Conservation (phyloP, 352 stramenopile genomes). For the Phytophthora multivora region DNA sequence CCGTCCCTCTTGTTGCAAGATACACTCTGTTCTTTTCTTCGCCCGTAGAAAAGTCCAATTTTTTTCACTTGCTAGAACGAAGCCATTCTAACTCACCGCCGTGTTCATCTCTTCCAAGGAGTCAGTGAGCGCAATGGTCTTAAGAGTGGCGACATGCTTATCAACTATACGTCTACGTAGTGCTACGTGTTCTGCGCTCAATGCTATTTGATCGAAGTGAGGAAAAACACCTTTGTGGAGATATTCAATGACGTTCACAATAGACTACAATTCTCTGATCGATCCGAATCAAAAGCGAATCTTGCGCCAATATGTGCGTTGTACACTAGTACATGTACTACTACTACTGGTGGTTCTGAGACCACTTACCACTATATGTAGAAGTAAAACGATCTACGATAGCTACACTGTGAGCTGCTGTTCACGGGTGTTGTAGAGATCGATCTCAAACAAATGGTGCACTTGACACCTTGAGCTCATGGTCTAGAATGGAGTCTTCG, state of each 20-base stretch:
- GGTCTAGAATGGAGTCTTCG: constrained; percentile 67
- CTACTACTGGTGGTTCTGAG: too few relatives aligned
- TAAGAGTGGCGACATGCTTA: constrained; percentile 67
- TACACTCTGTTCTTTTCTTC: constrained; percentile 89
- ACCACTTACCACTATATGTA: too few relatives aligned
- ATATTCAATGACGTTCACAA: constrained; percentile 71
- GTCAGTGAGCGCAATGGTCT: constrained; percentile 75
- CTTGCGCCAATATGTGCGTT: too few relatives aligned
- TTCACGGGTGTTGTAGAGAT: not conserved
- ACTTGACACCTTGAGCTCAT: constrained; percentile 39
- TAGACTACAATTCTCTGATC: constrained; percentile 92
- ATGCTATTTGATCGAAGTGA: constrained; percentile 58
- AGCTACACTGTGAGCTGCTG: not conserved
- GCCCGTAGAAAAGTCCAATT: constrained; percentile 84
- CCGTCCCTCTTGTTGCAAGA: constrained; percentile 52
- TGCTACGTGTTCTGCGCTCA: not conserved
- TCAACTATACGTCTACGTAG: constrained; percentile 4
- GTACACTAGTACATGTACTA: too few relatives aligned
- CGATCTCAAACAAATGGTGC: too few relatives aligned
- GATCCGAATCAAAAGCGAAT: constrained; percentile 34
- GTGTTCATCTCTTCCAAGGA: constrained; percentile 50
- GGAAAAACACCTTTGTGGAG: constrained; percentile 76
- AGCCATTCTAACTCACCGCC: constrained; percentile 77
- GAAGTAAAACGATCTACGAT: too few relatives aligned
- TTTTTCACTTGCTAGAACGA: constrained; percentile 85